phyloP scores from a whole-genome alignment of 208 protist species.

The Wallacemonas sp. region DNA sequence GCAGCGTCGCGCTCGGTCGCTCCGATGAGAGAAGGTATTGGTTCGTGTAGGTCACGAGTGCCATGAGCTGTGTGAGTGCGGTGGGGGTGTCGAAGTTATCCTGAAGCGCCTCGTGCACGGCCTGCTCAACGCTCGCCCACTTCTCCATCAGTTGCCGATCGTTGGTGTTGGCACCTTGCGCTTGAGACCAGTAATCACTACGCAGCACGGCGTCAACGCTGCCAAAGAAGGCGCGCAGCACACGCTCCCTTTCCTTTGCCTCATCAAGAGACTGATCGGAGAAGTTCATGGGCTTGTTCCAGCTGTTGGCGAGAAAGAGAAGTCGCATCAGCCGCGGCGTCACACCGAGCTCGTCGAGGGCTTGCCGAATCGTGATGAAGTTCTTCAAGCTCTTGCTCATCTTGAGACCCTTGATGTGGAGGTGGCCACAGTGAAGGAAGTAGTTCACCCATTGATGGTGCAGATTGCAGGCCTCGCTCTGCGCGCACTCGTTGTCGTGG shows the following conservation, averaged over 20 bases:
- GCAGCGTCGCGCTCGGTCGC: constrained; percentile 60
- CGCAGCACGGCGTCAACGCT: constrained; percentile 69
- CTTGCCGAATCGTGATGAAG: constrained; percentile 97
- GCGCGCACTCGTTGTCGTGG: constrained; percentile 99
- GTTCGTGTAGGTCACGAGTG: constrained; percentile 84
- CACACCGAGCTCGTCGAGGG: constrained; percentile 74
- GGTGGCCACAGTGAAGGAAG: constrained; percentile 97
- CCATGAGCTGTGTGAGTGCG: constrained; percentile 66
- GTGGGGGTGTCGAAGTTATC: constrained; percentile 95
- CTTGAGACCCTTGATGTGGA: constrained; percentile 98
- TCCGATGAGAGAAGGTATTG: constrained; percentile 67
- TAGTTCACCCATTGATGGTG: constrained; percentile 98
- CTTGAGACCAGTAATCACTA: constrained; percentile 32
- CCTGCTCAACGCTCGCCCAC: constrained; percentile 47
- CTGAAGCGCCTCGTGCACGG: constrained; percentile 84
- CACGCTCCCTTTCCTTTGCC: constrained; percentile 74
- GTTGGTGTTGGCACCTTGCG: constrained; percentile 45
- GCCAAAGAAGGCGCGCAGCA: constrained; percentile 85
- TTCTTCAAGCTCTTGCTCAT: constrained; percentile 99
- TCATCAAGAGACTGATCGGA: constrained; percentile 89
- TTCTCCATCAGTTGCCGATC: constrained; percentile 55
- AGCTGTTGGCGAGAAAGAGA: constrained; percentile 94
- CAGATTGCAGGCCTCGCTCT: constrained; percentile 91
- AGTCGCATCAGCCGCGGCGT: constrained; percentile 90
- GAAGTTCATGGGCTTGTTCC: constrained; percentile 93